Evolutionary conservation across 176 grass and related monocot genomes (phyloP).

Genomic region (Guadua angustifolia): DNA sequence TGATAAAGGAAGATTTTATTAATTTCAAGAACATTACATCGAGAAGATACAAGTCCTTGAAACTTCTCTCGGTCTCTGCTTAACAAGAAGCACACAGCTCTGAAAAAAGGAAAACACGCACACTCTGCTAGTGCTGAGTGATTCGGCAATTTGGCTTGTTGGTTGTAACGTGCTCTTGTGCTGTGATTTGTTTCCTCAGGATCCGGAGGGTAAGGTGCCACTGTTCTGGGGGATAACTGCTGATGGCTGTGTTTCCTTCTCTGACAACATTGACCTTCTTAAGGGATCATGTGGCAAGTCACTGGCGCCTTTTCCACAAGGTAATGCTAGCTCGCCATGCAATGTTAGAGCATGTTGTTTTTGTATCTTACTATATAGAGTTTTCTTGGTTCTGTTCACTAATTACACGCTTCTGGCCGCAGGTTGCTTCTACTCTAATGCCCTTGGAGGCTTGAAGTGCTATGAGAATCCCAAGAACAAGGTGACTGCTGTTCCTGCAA

Average conservation of each 20-base stretch:
- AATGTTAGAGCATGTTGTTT: not conserved
- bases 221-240: conserved; percentile 89
- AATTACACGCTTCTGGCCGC: not conserved
- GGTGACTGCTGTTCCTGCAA: conserved; percentile 73
- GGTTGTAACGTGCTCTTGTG: not conserved
- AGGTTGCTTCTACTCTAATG: conserved; percentile 96
- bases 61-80: no score
- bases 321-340: conserved; percentile 18
- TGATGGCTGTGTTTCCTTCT: conserved; percentile 83
- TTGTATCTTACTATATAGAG: not conserved
- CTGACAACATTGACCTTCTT: conserved; percentile 73
- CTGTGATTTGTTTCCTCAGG: conserved; percentile 15
- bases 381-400: not conserved
- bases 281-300: conserved; percentile 97
- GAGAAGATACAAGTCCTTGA: no score
- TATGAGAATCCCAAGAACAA: conserved; percentile 97
- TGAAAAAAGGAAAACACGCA: no score
- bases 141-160: not conserved
- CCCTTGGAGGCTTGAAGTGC: conserved; percentile 79
- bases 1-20: no score
- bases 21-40: no score
- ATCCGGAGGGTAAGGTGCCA: conserved; percentile 76
- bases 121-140: no score
- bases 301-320: conserved; percentile 87
- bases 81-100: no score